phyloP scores from a whole-genome alignment of 83 land plant species.

The Picea abies region DNA sequence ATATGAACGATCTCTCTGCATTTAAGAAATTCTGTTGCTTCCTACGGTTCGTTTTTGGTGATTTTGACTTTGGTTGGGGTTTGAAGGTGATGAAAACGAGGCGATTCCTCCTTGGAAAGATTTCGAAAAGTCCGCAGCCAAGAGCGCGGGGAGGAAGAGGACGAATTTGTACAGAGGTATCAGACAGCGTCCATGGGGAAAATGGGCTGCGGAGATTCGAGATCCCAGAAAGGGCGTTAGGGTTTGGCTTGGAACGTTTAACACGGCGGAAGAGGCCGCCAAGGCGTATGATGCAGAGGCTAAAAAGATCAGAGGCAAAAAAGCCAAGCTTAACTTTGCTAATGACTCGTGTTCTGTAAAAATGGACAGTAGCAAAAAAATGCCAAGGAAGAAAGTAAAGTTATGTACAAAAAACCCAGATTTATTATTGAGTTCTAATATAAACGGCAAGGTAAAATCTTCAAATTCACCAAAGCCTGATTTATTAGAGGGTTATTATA shows the following conservation, averaged over 20 bases:
- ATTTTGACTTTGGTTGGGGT: too few species aligned
- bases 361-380: not conserved
- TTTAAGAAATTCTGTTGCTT: too few species aligned
- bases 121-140: not conserved
- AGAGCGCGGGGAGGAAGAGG: conserved; percentile 5
- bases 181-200: not conserved
- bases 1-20: too few species aligned
- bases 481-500: too few species aligned
- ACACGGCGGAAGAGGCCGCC: not conserved
- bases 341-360: not conserved
- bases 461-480: too few species aligned
- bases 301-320: not conserved
- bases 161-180: not conserved
- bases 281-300: not conserved
- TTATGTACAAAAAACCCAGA: not conserved
- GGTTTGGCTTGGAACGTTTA: conserved; percentile 7
- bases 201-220: conserved; percentile 1
- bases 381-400: not conserved
- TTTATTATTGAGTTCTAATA: not conserved
- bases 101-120: not conserved
- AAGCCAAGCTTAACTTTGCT: not conserved
- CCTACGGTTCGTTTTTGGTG: too few species aligned
- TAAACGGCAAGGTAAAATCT: not conserved
- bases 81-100: too few species aligned
- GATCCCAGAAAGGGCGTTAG: conserved; percentile 11